phyloP scores from a whole-genome alignment of 1,284 basidiomycete genomes.

The Apiotrichum brassicae region DNA sequence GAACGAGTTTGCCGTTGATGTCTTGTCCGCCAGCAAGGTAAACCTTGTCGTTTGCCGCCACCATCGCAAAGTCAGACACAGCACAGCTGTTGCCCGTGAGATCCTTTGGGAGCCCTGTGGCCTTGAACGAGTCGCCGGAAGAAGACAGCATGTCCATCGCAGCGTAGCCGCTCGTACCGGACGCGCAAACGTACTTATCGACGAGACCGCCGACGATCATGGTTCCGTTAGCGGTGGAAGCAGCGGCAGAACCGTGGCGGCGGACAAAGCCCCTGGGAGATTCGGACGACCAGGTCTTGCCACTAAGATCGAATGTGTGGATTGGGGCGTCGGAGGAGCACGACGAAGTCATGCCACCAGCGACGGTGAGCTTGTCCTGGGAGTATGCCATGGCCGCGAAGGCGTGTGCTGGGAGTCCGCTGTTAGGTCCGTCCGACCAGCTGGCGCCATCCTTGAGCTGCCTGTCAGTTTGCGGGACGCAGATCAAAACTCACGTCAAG shows the following conservation, averaged over 20 bases:
- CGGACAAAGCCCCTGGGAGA: conserved; percentile 28
- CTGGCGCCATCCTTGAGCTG: conserved; percentile 30
- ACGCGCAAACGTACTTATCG: conserved; percentile 39
- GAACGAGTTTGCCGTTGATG: conserved; percentile 32
- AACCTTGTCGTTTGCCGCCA: conserved; percentile 28
- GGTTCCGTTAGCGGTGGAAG: conserved; percentile 22
- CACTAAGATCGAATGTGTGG: conserved; percentile 34
- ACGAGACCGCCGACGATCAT: conserved; percentile 43
- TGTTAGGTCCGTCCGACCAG: conserved; percentile 31
- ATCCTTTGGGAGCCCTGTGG: conserved; percentile 22
- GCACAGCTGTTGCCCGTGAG: conserved; percentile 36
- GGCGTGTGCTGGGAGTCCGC: conserved; percentile 41
- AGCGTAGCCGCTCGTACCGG: conserved; percentile 30
- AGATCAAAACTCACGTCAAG: conserved; percentile 41
- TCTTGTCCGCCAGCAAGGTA: conserved; percentile 42
- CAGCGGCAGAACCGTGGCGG: conserved; percentile 35
- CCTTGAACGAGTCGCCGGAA: conserved; percentile 19
- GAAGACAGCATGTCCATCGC: conserved; percentile 33
- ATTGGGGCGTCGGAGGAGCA: conserved; percentile 33
- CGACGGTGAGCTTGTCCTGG: conserved; percentile 29
- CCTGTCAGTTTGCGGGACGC: too few relatives aligned
- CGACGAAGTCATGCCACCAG: conserved; percentile 42
- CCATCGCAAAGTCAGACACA: conserved; percentile 43
- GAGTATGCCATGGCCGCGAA: conserved; percentile 36
- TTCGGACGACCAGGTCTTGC: conserved; percentile 26